These are phyloP conservation scores for Daldinia childiae DNA, from an alignment of 495 filamentous ascomycete genomes.

Conservation along the genomic window DNA sequence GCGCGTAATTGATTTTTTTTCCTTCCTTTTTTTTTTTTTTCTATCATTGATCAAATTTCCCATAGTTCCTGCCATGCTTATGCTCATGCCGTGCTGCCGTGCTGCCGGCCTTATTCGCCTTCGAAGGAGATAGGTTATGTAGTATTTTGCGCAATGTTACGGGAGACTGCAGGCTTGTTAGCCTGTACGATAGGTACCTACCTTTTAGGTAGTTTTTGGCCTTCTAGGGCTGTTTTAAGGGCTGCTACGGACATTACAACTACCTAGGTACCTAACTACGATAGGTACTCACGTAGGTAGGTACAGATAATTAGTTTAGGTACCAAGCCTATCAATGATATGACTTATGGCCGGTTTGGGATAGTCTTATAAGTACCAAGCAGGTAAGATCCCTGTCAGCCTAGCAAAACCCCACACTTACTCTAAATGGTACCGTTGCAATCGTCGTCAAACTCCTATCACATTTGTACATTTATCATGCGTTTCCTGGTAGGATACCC, in stretches of 20 bases:
- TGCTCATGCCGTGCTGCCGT: conserved; percentile 13
- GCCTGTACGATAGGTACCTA: conserved; percentile 4
- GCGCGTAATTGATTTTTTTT: conserved; percentile 3
- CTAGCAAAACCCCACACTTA: conserved; percentile 22
- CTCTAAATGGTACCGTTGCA: conserved; percentile 8
- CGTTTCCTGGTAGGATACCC: conserved; percentile 9
- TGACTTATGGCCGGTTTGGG: conserved; percentile 13
- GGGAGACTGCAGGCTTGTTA: background rate
- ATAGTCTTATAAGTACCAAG: conserved; percentile 8
- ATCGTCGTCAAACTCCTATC: conserved; percentile 19
- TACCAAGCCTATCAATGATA: background rate
- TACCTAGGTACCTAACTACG: no score
- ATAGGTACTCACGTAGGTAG: background rate
- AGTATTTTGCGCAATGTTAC: conserved; percentile 4
- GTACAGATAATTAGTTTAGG: background rate
- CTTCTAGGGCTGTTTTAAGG: conserved; percentile 11
- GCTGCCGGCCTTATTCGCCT: conserved; percentile 13
- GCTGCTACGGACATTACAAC: background rate
- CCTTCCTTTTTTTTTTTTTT: background rate
- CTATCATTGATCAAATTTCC: conserved; percentile 27
- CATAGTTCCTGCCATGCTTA: conserved; percentile 6
- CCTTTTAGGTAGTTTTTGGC: conserved; percentile 1
- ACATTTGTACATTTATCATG: background rate
- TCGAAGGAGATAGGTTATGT: background rate
- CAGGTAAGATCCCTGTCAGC: conserved; percentile 16